phyloP scores from a whole-genome alignment of 768 basidiomycete species.

The Infundibulicybe gibba region DNA sequence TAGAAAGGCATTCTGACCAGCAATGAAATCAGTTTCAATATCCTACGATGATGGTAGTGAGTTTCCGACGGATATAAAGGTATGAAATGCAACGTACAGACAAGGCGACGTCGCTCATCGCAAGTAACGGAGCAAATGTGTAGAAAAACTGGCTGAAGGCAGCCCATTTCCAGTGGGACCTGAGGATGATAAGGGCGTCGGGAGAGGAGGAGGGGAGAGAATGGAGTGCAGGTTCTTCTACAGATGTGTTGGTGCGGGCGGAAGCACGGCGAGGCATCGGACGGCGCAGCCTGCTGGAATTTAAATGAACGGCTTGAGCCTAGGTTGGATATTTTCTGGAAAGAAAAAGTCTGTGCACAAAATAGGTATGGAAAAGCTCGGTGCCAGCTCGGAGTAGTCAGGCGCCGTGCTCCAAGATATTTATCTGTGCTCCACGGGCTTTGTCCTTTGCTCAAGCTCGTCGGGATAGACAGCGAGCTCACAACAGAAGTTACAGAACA shows the following conservation, averaged over 20 bases:
- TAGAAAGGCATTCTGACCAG: conserved; percentile 55
- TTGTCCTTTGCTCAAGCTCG: neutral
- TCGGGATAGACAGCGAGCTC: neutral
- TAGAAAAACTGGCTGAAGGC: conserved; percentile 88
- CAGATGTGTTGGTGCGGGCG: conserved; percentile 28
- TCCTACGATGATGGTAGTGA: conserved; percentile 41
- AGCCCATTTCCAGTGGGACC: conserved; percentile 91
- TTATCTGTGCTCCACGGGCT: too few relatives aligned
- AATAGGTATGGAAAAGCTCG: too few relatives aligned
- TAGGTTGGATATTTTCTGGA: too few relatives aligned
- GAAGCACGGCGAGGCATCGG: conserved; percentile 59
- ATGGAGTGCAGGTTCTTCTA: conserved; percentile 23
- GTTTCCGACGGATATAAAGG: conserved; percentile 3
- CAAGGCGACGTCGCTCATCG: conserved; percentile 67
- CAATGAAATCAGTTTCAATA: conserved; percentile 72
- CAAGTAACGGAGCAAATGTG: conserved; percentile 74
- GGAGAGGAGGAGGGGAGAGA: conserved; percentile 19
- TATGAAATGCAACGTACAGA: conserved; percentile 36
- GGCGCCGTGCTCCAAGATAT: too few relatives aligned
- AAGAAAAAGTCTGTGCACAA: too few relatives aligned
- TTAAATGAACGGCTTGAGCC: neutral
- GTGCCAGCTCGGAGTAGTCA: too few relatives aligned
- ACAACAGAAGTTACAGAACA: neutral
- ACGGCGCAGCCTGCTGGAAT: conserved; percentile 1
- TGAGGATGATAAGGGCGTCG: conserved; percentile 47